phyloP scores from a whole-genome alignment of 768 basidiomycete species.

The Mycena sanguinolenta region DNA sequence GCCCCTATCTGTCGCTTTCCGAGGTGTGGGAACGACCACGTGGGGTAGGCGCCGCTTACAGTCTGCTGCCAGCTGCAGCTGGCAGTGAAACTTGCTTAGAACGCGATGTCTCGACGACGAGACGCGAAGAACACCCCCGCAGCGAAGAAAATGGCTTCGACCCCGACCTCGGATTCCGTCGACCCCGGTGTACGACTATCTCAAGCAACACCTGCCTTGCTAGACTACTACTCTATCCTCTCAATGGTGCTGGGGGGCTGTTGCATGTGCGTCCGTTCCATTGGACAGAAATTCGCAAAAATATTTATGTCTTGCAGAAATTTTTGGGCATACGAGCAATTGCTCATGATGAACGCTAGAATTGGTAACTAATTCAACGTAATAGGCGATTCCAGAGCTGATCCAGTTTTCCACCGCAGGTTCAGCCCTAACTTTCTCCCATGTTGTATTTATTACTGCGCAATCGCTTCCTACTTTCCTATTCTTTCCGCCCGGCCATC shows the following conservation, averaged over 20 bases:
- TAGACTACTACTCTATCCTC: constrained; percentile 60
- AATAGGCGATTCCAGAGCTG: constrained; percentile 9
- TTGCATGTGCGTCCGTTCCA: constrained; percentile 71
- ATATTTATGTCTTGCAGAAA: constrained; percentile 59
- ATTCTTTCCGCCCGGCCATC: constrained; percentile 47
- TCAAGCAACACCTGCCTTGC: constrained; percentile 51
- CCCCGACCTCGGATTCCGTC: not conserved
- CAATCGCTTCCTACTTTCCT: constrained; percentile 78
- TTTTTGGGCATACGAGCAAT: constrained; percentile 82
- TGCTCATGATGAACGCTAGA: constrained; percentile 76
- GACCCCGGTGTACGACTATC: constrained; percentile 48
- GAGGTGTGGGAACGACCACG: constrained; percentile 19
- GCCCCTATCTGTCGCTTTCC: constrained; percentile 10
- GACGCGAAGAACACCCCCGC: constrained; percentile 27
- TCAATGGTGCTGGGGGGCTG: constrained; percentile 85
- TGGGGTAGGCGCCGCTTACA: constrained; percentile 31
- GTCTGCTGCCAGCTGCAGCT: not conserved
- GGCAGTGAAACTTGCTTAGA: not conserved
- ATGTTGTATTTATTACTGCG: constrained; percentile 83
- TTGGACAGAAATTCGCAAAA: not conserved
- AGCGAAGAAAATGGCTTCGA: not conserved
- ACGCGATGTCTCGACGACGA: constrained; percentile 40
- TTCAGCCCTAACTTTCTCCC: constrained; percentile 86
- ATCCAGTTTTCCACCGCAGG: constrained; percentile 55
- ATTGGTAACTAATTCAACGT: constrained; percentile 62